Conservation (phyloP, 2,329 filamentous ascomycete species). For the Aschersonia sp. region DNA sequence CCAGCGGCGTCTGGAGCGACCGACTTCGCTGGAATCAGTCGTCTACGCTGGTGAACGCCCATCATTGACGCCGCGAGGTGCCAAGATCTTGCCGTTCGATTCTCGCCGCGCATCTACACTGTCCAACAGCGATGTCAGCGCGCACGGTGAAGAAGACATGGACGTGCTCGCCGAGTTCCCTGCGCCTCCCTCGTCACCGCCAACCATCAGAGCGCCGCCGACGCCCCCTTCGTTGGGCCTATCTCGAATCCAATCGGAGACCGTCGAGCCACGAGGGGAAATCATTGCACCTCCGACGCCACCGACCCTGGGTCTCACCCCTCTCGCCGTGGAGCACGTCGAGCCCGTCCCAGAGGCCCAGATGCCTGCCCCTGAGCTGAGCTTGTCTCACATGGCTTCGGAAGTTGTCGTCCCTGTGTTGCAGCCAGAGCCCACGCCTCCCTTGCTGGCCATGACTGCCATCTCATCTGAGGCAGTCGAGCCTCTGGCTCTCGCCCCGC, state of each 20-base stretch:
- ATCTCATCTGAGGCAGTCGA: conserved; percentile 16
- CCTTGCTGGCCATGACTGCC: conserved; percentile 14
- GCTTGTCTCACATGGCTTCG: conserved; percentile 15
- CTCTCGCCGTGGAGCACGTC: conserved; percentile 12
- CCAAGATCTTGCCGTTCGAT: conserved; percentile 11
- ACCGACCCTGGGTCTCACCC: conserved; percentile 12
- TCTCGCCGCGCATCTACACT: conserved; percentile 29
- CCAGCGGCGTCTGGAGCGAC: conserved; percentile 11
- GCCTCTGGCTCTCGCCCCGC: conserved; percentile 4
- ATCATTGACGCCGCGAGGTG: conserved; percentile 11
- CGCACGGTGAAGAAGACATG: conserved; percentile 34
- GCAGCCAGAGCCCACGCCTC: conserved; percentile 7
- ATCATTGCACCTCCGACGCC: conserved; percentile 7
- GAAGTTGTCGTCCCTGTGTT: conserved; percentile 20
- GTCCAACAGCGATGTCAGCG: conserved; percentile 37
- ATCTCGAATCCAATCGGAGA: conserved; percentile 25
- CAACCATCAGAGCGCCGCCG: conserved; percentile 13
- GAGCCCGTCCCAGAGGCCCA: conserved; percentile 8
- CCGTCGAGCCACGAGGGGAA: conserved; percentile 16
- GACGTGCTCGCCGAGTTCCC: conserved; percentile 39
- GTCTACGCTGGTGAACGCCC: conserved; percentile 13
- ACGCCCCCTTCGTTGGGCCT: conserved; percentile 23
- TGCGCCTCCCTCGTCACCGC: conserved; percentile 31
- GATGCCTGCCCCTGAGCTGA: conserved; percentile 9
- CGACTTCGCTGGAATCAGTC: conserved; percentile 27